These are phyloP conservation scores for Aquilaria agallochum DNA, from an alignment of 441 rosid genomes.

Conservation along the genomic window DNA sequence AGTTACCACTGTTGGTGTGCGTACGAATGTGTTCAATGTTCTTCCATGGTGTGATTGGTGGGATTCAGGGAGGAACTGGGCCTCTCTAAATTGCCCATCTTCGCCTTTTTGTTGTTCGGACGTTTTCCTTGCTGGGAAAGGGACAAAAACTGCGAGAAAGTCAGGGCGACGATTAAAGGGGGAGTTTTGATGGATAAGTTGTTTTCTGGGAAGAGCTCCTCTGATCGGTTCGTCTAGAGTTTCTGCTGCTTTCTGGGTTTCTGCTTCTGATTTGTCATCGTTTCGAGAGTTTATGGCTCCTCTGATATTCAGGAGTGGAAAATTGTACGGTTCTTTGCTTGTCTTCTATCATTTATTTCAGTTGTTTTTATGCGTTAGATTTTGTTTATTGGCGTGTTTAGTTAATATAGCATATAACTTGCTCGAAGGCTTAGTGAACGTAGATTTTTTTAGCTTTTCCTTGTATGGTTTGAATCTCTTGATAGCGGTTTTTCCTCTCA, in stretches of 20 bases:
- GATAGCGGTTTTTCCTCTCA: too few species aligned
- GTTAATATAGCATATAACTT: too few species aligned
- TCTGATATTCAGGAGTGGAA: conserved; percentile 19
- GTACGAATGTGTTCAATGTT: conserved; percentile 43
- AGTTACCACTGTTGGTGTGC: conserved; percentile 2
- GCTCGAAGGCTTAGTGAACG: too few species aligned
- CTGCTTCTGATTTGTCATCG: conserved; percentile 5
- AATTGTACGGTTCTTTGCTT: conserved; percentile 24
- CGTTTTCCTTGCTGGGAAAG: conserved; percentile 18
- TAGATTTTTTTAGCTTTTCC: too few species aligned
- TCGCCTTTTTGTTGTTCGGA: conserved; percentile 1
- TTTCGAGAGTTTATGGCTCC: conserved; percentile 15
- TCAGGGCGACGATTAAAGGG: conserved; percentile 1
- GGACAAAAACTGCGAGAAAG: conserved; percentile 10
- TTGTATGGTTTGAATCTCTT: too few species aligned
- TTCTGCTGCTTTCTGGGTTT: conserved; percentile 18
- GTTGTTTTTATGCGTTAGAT: background rate
- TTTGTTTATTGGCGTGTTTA: too few species aligned
- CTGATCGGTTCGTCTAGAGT: conserved; percentile 12
- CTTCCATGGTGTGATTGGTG: conserved; percentile 48
- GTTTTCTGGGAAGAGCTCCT: conserved; percentile 23
- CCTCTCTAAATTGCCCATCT: conserved; percentile 43
- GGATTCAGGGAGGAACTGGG: conserved; percentile 43
- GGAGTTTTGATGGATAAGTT: conserved; percentile 6
- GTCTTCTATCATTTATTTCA: background rate